Evolutionary conservation across 371 early-diverging fungal genomes (phyloP), one percentile per base, ranked within the genome.

Genomic region (Mucor saturninus): DNA sequence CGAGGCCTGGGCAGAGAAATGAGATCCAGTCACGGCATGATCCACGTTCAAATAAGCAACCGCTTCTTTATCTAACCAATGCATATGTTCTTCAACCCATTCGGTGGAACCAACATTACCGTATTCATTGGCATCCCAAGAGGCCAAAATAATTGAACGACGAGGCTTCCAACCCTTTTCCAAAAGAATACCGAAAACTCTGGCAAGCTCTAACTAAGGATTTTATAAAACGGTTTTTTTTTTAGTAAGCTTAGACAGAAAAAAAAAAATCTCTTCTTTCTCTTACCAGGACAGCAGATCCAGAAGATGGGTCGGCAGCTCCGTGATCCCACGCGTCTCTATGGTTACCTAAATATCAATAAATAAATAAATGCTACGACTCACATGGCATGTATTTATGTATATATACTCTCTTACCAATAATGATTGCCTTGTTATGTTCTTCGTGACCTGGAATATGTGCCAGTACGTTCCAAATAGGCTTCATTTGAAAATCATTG

Each of bases 81-180:
- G 73, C 15, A 79, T 59, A 54, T 87, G 73, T 40, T 88, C 85
- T 64, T 90, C 90, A 1, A 87, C 90, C 83, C 84, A 90, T 68
- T 90, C 90, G 11, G 89, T 89, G 11, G 88, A 86, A 1, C 90
- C 90, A 29, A 87, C 69, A 31, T 79, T 62, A 10, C 89, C 87
- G 68, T 87, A 88, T 64, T 86, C 89, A 54, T 82, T 85, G 14
- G 81, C 90, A 69, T 90, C 90, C 90, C 90, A 90, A 30, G 85
- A 85, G 11, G 84, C 86, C 40, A 90, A 65, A 8, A 86, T 63
- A 21, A 90, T 81, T 11, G 89, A 83, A 35, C 90, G 84, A 15
- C 84, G 80, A 2, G 90, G 90, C 26, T 76, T 76, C 90, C 90
- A 90, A 9, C 89, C 90, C 8, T 74, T 69, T 61, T 84, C 69